A percentile compares a stretch with the other conserved stretches of the same genome.
Conservation (phyloP, 768 basidiomycete species). For the Kwoniella dejecticola region DNA sequence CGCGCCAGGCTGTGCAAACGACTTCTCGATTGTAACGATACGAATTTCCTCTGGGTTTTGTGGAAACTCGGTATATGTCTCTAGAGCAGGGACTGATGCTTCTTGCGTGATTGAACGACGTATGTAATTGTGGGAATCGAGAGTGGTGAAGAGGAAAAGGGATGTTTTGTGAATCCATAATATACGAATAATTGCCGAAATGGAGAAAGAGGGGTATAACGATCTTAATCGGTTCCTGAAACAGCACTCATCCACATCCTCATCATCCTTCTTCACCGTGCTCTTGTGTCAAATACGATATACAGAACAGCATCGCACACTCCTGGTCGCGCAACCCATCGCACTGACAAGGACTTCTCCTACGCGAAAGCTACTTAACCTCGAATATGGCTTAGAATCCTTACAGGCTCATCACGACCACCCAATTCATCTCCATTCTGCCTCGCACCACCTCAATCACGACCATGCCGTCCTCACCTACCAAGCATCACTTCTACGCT, state of each 20-base stretch:
- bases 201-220: not conserved
- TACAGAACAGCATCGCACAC: not conserved
- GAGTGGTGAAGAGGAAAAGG: not conserved
- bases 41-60: too few relatives aligned
- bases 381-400: not conserved
- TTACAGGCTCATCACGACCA: not conserved
- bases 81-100: too few relatives aligned
- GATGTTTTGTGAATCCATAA: not conserved
- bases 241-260: not conserved
- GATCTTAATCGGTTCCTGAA: slow-evolving; percentile 10
- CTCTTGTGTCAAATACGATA: not conserved
- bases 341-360: not conserved
- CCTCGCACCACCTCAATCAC: not conserved
- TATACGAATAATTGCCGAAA: too few relatives aligned
- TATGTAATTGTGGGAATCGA: too few relatives aligned
- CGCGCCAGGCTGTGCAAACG: too few relatives aligned
- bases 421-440: slow-evolving; percentile 3
- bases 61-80: too few relatives aligned
- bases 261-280: not conserved
- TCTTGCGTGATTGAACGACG: too few relatives aligned
- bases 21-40: not conserved
- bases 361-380: not conserved
- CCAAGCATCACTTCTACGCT: slow-evolving; percentile 75
- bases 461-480: slow-evolving; percentile 30
- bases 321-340: not conserved